Evolutionary conservation across 164 flowering plant species (phyloP).

Genomic region (Tetrastigma voinierianum): DNA sequence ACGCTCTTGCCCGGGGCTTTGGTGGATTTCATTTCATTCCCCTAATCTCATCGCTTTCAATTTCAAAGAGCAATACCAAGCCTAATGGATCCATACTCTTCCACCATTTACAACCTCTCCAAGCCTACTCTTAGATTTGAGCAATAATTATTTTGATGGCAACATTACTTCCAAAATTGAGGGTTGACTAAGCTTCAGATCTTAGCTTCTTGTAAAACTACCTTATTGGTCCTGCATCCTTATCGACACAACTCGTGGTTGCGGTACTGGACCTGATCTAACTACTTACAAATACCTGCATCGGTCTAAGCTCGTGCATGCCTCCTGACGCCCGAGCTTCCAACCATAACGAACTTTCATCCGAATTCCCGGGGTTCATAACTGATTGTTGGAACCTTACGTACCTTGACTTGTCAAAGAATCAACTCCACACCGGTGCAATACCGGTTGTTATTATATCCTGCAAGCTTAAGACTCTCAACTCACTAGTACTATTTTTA

Average conservation of each 20-base stretch:
- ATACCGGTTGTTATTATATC: constrained; percentile 39
- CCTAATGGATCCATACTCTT: constrained; percentile 47
- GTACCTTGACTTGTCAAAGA: constrained; percentile 45
- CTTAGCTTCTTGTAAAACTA: constrained; percentile 37
- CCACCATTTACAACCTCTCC: constrained; percentile 36
- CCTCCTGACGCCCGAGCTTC: constrained; percentile 37
- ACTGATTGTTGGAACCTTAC: constrained; percentile 36
- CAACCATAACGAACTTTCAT: constrained; percentile 18
- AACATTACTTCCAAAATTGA: constrained; percentile 43
- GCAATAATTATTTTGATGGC: constrained; percentile 31
- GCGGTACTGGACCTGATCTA: constrained; percentile 39
- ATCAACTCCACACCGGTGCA: constrained; percentile 30
- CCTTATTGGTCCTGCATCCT: constrained; percentile 40
- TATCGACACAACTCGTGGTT: constrained; percentile 40
- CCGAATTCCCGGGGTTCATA: constrained; percentile 40
- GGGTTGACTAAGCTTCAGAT: constrained; percentile 32
- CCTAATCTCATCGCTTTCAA: constrained; percentile 37
- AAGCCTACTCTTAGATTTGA: constrained; percentile 44
- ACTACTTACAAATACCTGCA: constrained; percentile 36
- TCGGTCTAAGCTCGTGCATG: constrained; percentile 41
- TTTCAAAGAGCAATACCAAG: constrained; percentile 27
- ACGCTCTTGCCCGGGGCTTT: constrained; percentile 30
- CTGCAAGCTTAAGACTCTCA: constrained; percentile 41
- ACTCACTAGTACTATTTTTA: constrained; percentile 32
- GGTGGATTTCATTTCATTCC: constrained; percentile 40